Evolutionary conservation across 2,329 filamentous ascomycete species (phyloP).

Genomic region (Epichloe typhina): DNA sequence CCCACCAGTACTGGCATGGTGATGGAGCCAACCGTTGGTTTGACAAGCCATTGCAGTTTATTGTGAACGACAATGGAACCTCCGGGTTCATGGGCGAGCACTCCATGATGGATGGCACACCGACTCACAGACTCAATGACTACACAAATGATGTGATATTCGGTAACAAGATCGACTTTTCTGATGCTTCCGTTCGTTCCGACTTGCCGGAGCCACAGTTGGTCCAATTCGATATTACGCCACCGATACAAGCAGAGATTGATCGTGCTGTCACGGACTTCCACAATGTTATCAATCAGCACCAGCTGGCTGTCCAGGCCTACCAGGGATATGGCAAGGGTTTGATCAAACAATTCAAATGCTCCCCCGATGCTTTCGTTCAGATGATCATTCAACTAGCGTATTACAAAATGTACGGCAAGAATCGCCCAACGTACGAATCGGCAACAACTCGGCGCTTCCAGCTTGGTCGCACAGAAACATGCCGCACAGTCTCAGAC

Average conservation of each 20-base stretch:
- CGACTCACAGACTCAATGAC: slow-evolving; percentile 93
- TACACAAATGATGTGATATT: slow-evolving; percentile 86
- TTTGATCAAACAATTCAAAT: slow-evolving; percentile 98
- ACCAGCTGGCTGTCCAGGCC: slow-evolving; percentile 85
- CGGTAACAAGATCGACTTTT: slow-evolving; percentile 86
- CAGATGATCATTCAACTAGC: slow-evolving; percentile 98
- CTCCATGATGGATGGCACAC: slow-evolving; percentile 99
- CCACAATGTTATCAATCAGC: slow-evolving; percentile 63
- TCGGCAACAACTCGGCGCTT: slow-evolving; percentile 89
- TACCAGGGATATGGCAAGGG: slow-evolving; percentile 98
- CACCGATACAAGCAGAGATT: slow-evolving; percentile 64
- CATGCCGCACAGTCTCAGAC: slow-evolving; percentile 82
- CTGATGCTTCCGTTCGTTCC: slow-evolving; percentile 63
- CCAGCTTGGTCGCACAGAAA: slow-evolving; percentile 93
- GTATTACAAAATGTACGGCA: slow-evolving; percentile 98
- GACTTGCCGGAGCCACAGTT: slow-evolving; percentile 68
- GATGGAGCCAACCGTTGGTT: slow-evolving; percentile 94
- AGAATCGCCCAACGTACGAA: slow-evolving; percentile 95
- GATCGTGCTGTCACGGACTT: slow-evolving; percentile 70
- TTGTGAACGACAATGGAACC: slow-evolving; percentile 94
- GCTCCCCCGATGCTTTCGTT: slow-evolving; percentile 91
- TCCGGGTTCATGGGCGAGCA: slow-evolving; percentile 97
- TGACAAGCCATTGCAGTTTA: slow-evolving; percentile 96
- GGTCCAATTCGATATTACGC: slow-evolving; percentile 66
- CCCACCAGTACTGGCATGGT: slow-evolving; percentile 95